These are phyloP conservation scores for Boletus rubropictus DNA, from an alignment of 768 basidiomycete species.

Conservation along the genomic window DNA sequence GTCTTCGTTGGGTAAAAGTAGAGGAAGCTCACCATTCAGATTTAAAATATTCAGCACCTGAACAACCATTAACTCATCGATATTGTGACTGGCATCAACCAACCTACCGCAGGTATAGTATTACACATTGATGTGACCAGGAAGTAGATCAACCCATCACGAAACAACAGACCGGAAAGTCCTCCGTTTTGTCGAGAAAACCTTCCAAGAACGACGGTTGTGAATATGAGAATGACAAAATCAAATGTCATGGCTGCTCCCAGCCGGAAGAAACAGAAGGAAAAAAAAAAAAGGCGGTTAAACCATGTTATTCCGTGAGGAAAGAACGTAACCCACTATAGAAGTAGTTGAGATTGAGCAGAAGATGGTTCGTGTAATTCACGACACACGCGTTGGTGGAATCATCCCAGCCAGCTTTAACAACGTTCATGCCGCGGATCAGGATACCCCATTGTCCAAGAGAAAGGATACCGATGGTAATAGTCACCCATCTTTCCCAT, in stretches of 20 bases:
- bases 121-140: constrained; percentile 60
- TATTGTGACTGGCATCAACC: not conserved
- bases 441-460: constrained; percentile 62
- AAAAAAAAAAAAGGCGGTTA: not conserved
- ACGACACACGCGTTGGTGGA: constrained; percentile 43
- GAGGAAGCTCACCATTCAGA: constrained; percentile 18
- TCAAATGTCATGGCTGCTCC: constrained; percentile 63
- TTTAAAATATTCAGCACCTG: constrained; percentile 25
- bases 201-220: constrained; percentile 46
- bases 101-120: constrained; percentile 57
- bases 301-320: not conserved
- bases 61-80: not conserved
- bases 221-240: constrained; percentile 52
- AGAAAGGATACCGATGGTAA: constrained; percentile 49
- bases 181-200: constrained; percentile 42
- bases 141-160: constrained; percentile 70
- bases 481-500: constrained; percentile 44
- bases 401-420: constrained; percentile 50
- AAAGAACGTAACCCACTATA: constrained; percentile 46
- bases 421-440: constrained; percentile 63
- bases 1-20: not conserved
- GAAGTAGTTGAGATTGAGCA: constrained; percentile 63
- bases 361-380: constrained; percentile 44
- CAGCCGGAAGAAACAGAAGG: not conserved
- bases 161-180: constrained; percentile 65